Conservation (phyloP, 164 flowering plant species). For the Annona cherimola region DNA sequence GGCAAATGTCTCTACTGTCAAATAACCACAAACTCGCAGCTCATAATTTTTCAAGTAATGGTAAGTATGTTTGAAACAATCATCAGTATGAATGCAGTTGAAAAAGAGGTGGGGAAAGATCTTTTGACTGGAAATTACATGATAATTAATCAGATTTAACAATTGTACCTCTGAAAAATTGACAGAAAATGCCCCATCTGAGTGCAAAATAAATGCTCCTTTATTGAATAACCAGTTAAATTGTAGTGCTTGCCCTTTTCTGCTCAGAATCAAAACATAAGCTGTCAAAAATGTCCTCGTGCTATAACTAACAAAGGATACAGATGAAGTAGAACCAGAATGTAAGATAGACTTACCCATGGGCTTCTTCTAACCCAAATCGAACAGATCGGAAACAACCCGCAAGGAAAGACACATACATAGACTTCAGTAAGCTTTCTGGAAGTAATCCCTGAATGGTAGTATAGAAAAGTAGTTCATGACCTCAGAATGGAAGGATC, state of each 20-base stretch:
- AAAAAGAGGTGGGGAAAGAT: background rate
- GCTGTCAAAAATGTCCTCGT: background rate
- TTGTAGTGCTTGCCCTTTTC: slow-evolving; percentile 95
- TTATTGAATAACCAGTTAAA: slow-evolving; percentile 89
- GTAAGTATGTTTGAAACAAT: too few species aligned
- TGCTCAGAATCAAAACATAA: slow-evolving; percentile 22
- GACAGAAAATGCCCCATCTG: slow-evolving; percentile 69
- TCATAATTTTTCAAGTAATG: too few species aligned
- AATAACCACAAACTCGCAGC: too few species aligned
- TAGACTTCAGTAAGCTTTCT: slow-evolving; percentile 44
- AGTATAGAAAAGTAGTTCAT: too few species aligned
- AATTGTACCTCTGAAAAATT: slow-evolving; percentile 64
- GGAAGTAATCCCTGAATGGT: slow-evolving; percentile 61
- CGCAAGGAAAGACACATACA: slow-evolving; percentile 92
- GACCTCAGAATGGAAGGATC: too few species aligned
- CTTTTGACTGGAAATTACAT: background rate
- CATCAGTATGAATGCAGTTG: background rate
- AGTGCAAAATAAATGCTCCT: slow-evolving; percentile 64
- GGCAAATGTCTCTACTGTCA: too few species aligned
- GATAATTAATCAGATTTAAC: background rate
- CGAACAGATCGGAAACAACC: slow-evolving; percentile 97
- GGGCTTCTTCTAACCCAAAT: slow-evolving; percentile 93
- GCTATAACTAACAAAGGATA: background rate
- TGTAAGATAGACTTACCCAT: slow-evolving; percentile 53
- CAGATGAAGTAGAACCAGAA: background rate